phyloP scores from a whole-genome alignment of 1,139 yeast genomes.

The Zhuliangozyma blackwelliae region DNA sequence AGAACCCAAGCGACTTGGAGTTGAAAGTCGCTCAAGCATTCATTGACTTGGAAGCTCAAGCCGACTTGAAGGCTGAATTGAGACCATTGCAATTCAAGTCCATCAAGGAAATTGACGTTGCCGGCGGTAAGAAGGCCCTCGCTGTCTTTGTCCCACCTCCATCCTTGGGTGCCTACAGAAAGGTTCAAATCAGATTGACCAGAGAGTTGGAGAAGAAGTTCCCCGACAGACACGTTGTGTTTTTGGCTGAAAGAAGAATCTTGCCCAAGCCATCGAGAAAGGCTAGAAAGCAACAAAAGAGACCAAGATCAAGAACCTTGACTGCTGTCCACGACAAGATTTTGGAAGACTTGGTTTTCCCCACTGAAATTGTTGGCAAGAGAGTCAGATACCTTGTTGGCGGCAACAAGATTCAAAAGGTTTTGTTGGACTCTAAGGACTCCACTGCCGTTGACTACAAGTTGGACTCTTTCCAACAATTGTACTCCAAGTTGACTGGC shows the following conservation, averaged over 20 bases:
- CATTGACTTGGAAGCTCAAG: conserved; percentile 91
- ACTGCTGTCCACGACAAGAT: conserved; percentile 98
- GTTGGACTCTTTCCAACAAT: conserved; percentile 99
- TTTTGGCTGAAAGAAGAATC: conserved; percentile 99
- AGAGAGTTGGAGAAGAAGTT: conserved; percentile 99
- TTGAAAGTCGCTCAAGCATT: conserved; percentile 99
- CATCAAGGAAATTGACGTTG: conserved; percentile 95
- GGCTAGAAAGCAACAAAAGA: conserved; percentile 94
- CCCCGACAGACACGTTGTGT: conserved; percentile 99
- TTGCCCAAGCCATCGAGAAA: conserved; percentile 94
- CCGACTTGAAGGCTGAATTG: conserved; percentile 96
- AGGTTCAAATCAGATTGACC: conserved; percentile 94
- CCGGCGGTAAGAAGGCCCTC: conserved; percentile 98
- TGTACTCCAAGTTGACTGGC: conserved; percentile 98
- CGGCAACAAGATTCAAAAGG: conserved; percentile 98
- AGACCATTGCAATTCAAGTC: conserved; percentile 99
- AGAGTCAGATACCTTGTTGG: conserved; percentile 99
- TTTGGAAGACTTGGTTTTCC: conserved; percentile 99
- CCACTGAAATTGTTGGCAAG: conserved; percentile 98
- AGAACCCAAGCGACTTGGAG: conserved; percentile 96
- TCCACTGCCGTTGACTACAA: conserved; percentile 97
- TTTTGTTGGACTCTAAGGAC: conserved; percentile 97
- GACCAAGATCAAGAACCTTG: conserved; percentile 99
- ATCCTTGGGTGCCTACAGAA: conserved; percentile 89
- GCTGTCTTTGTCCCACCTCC: conserved; percentile 98